A percentile compares a stretch with the other conserved stretches of the same genome.
Conservation (phyloP, 2,329 filamentous ascomycete species). For the Penicillium nordicum region DNA sequence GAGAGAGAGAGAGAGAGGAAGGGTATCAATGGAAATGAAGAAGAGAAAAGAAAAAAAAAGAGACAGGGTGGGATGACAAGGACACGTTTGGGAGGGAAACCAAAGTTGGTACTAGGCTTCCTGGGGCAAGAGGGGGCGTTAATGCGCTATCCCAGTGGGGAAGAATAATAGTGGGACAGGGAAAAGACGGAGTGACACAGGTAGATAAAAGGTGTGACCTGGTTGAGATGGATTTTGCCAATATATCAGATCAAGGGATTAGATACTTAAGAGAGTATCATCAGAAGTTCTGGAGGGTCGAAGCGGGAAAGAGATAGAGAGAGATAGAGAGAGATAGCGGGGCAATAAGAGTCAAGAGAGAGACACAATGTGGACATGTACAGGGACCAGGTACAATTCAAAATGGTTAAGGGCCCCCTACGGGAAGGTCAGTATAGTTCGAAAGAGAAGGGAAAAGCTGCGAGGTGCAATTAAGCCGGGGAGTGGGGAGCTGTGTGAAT, state of each 20-base stretch:
- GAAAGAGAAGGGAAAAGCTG: conserved; percentile 6
- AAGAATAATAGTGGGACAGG: conserved; percentile 21
- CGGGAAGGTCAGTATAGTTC: not conserved
- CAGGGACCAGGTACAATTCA: conserved; percentile 5
- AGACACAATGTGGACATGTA: not conserved
- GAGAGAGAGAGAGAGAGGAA: not conserved
- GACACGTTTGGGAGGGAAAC: not conserved
- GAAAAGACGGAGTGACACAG: conserved; percentile 10
- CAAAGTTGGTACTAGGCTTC: conserved; percentile 2
- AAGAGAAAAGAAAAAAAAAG: not conserved
- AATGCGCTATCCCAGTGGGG: conserved; percentile 14
- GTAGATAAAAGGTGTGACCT: conserved; percentile 13
- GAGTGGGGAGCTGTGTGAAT: conserved; percentile 19
- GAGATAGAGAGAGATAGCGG: not conserved
- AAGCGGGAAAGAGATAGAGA: not conserved
- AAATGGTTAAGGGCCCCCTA: not conserved
- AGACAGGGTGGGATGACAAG: conserved; percentile 1
- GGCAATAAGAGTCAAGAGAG: not conserved
- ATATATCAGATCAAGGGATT: not conserved
- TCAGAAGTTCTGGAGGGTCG: not conserved
- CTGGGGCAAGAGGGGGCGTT: conserved; percentile 15
- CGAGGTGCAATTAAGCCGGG: conserved; percentile 12
- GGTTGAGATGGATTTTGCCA: not conserved
- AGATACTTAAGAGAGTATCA: not conserved
- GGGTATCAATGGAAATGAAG: not conserved